A percentile compares a stretch with the other conserved stretches of the same genome.
Evolutionary conservation across 805 yeast species (phyloP).

Genomic region (Lipomyces starkeyi): DNA sequence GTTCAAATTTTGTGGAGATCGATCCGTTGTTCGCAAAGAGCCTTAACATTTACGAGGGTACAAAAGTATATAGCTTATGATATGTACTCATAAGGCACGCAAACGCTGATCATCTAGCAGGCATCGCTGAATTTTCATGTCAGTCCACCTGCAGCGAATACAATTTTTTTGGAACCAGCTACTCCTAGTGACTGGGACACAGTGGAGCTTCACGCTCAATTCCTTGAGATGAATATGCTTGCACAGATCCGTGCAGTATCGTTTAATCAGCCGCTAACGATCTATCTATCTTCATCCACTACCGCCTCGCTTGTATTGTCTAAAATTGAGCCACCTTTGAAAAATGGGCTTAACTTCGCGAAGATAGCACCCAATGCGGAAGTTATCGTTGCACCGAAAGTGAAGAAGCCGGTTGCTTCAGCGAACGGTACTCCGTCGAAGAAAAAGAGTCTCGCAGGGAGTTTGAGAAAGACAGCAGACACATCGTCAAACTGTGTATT

Average conservation of each 20-base stretch:
- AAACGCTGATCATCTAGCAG: neutral
- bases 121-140: conserved; percentile 56
- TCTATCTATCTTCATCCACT: conserved; percentile 69
- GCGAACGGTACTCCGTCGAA: conserved; percentile 17
- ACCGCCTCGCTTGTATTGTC: conserved; percentile 64
- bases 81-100: neutral
- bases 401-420: conserved; percentile 37
- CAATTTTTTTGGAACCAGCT: conserved; percentile 78
- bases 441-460: conserved; percentile 19
- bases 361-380: conserved; percentile 68
- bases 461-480: conserved; percentile 15
- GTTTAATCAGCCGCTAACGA: conserved; percentile 53
- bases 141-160: conserved; percentile 58
- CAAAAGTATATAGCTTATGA: conserved; percentile 38
- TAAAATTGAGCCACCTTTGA: conserved; percentile 52
- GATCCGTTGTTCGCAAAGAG: conserved; percentile 70
- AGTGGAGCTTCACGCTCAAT: conserved; percentile 79
- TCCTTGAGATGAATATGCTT: conserved; percentile 73
- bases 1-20: conserved; percentile 54
- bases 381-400: conserved; percentile 76
- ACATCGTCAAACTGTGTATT: conserved; percentile 43
- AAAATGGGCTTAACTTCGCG: conserved; percentile 49
- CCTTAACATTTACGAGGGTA: conserved; percentile 54
- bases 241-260: conserved; percentile 82
- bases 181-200: conserved; percentile 87